A percentile compares a stretch with the other conserved stretches of the same genome.
These are phyloP conservation scores for Jasminum sambac DNA, from an alignment of 257 asterid species.

Conservation along the genomic window DNA sequence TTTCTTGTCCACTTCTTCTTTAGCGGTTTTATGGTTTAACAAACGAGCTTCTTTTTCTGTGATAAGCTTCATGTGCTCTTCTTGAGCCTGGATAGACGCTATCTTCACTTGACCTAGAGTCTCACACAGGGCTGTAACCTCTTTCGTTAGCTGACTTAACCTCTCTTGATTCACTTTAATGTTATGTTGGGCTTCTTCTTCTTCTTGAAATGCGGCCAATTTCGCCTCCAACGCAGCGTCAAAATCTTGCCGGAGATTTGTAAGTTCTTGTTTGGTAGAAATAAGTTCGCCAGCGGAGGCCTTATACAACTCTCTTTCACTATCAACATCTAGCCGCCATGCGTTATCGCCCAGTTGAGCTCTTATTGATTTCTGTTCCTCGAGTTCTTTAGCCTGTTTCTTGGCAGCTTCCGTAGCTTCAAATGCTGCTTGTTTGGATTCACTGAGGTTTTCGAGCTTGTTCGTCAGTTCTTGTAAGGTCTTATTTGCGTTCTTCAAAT, in stretches of 20 bases:
- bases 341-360: conserved; percentile 43
- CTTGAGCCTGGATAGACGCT: conserved; percentile 49
- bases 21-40: conserved; percentile 32
- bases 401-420: conserved; percentile 52
- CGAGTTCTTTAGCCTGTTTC: conserved; percentile 46
- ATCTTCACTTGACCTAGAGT: conserved; percentile 44
- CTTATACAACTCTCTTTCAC: conserved; percentile 54
- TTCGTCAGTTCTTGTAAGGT: conserved; percentile 61
- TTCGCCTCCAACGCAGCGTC: conserved; percentile 52
- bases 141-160: conserved; percentile 43
- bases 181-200: conserved; percentile 55
- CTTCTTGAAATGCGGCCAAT: conserved; percentile 46
- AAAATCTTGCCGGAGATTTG: conserved; percentile 51
- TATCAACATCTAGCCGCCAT: conserved; percentile 55
- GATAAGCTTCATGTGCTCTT: conserved; percentile 41
- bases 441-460: conserved; percentile 59
- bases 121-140: conserved; percentile 40
- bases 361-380: conserved; percentile 39
- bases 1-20: conserved; percentile 43
- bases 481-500: conserved; percentile 58
- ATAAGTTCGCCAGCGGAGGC: conserved; percentile 55
- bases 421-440: conserved; percentile 65
- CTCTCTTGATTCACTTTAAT: conserved; percentile 41
- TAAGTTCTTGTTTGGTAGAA: conserved; percentile 53
- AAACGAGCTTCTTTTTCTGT: conserved; percentile 50